Conservation (phyloP, 2,329 filamentous ascomycete genomes). For the Sporothrix curviconia region DNA sequence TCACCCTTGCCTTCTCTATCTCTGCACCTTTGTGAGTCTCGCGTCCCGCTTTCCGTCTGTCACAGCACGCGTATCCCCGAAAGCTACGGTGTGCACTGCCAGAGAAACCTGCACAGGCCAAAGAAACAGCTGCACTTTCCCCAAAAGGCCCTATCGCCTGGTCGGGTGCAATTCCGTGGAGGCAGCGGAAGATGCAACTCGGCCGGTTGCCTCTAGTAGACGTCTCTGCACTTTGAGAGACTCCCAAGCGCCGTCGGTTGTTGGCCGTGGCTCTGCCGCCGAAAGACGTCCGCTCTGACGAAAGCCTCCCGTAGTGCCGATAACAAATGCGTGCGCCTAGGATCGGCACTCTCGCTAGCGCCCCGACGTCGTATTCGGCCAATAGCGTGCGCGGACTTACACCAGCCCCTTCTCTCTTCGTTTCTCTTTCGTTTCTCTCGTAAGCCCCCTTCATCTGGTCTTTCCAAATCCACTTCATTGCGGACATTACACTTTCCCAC, state of each 20-base stretch:
- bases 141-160: background rate
- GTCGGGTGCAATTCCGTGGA: background rate
- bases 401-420: background rate
- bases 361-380: background rate
- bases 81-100: too few species aligned
- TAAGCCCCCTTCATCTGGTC: background rate
- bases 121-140: background rate
- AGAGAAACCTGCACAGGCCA: background rate
- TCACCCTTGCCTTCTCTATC: too few species aligned
- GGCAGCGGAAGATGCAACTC: background rate
- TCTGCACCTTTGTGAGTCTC: too few species aligned
- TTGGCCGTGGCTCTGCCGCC: too few species aligned
- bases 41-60: too few species aligned
- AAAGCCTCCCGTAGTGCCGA: background rate
- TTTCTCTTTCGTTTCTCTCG: background rate
- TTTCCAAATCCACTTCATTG: background rate
- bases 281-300: too few species aligned
- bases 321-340: background rate
- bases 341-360: conserved; percentile 1
- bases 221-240: too few species aligned
- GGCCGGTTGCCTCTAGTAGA: background rate
- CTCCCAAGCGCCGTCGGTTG: too few species aligned
- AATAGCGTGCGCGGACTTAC: background rate
- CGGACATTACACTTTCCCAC: too few species aligned
- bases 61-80: too few species aligned